Conservation (phyloP, 2,329 filamentous ascomycete species). For the Colletotrichum sp. region DNA sequence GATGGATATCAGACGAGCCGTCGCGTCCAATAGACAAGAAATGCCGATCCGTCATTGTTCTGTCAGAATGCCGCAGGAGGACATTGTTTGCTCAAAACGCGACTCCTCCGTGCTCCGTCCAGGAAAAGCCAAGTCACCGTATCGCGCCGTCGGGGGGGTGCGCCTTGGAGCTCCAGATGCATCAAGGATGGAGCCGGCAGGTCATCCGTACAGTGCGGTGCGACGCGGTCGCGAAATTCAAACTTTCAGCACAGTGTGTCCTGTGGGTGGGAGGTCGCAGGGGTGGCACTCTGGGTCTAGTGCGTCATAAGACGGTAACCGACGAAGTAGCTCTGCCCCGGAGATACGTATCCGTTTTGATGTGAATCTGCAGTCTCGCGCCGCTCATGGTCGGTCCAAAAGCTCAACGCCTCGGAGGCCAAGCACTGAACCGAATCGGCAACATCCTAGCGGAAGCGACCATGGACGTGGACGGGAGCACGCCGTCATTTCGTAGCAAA, state of each 20-base stretch:
- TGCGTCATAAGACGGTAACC: slow-evolving; percentile 19
- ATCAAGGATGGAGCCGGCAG: not conserved
- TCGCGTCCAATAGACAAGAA: not conserved
- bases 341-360: not conserved
- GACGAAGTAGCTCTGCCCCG: not conserved
- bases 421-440: not conserved
- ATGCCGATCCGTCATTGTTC: slow-evolving; percentile 5
- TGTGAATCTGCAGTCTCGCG: not conserved
- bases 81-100: not conserved
- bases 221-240: slow-evolving; percentile 1
- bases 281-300: slow-evolving; percentile 3
- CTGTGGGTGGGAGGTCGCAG: not conserved
- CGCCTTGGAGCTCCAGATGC: not conserved
- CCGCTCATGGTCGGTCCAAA: not conserved
- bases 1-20: not conserved
- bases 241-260: slow-evolving; percentile 11
- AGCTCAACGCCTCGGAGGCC: not conserved
- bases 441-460: not conserved
- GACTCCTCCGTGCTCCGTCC: not conserved
- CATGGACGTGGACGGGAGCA: not conserved
- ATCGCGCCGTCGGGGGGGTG: not conserved
- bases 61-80: not conserved
- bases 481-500: not conserved
- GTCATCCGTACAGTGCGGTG: not conserved
- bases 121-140: not conserved